These are phyloP conservation scores for Chalciporus sphaerocephalus DNA, from an alignment of 768 basidiomycete genomes.

Conservation along the genomic window DNA sequence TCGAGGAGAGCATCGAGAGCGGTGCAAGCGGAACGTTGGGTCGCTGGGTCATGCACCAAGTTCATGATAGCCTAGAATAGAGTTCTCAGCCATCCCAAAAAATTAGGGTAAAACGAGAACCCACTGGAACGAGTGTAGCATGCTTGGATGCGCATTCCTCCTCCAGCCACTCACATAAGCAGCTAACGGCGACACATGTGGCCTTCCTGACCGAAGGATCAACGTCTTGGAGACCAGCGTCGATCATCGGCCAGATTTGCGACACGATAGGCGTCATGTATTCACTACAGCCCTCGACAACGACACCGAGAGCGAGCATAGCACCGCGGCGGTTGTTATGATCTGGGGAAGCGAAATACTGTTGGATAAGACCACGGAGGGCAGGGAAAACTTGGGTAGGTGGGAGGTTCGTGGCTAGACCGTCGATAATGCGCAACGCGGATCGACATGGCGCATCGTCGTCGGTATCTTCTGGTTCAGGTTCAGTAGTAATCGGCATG, in stretches of 20 bases:
- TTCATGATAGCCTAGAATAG: slow-evolving; percentile 74
- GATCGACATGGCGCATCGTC: slow-evolving; percentile 91
- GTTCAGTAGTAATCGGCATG: slow-evolving; percentile 91
- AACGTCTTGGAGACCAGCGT: slow-evolving; percentile 77
- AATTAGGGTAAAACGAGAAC: slow-evolving; percentile 20
- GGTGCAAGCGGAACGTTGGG: slow-evolving; percentile 92
- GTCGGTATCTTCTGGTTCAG: slow-evolving; percentile 89
- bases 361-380: slow-evolving; percentile 73
- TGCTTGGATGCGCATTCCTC: slow-evolving; percentile 88
- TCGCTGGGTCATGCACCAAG: slow-evolving; percentile 79
- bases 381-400: slow-evolving; percentile 95
- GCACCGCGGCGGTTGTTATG: slow-evolving; percentile 82
- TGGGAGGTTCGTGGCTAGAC: slow-evolving; percentile 86
- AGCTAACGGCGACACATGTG: slow-evolving; percentile 92
- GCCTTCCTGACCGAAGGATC: slow-evolving; percentile 90
- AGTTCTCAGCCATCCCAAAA: neutral
- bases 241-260: slow-evolving; percentile 92
- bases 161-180: slow-evolving; percentile 95
- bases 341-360: slow-evolving; percentile 81
- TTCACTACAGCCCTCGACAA: slow-evolving; percentile 96
- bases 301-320: slow-evolving; percentile 91
- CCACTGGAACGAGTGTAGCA: slow-evolving; percentile 75
- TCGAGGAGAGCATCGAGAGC: slow-evolving; percentile 96
- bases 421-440: slow-evolving; percentile 91
- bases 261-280: slow-evolving; percentile 91